Evolutionary conservation across 768 basidiomycete species (phyloP).

Genomic region (Leucocoprinus birnbaumii): DNA sequence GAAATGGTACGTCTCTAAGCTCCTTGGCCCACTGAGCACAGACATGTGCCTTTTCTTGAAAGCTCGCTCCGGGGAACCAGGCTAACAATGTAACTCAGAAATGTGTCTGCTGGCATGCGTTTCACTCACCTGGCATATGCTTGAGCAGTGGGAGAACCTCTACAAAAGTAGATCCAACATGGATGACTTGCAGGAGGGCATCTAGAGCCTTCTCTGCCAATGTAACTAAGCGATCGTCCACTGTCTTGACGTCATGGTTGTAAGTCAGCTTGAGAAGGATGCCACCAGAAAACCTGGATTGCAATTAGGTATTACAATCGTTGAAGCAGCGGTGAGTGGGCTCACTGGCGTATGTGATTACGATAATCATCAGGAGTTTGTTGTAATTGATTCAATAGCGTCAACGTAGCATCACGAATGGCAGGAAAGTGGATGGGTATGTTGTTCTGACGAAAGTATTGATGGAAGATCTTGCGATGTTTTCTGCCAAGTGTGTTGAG

Average conservation of each 20-base stretch:
- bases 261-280: conserved; percentile 37
- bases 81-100: conserved; percentile 8
- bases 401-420: conserved; percentile 20
- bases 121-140: conserved; percentile 20
- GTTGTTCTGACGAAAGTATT: conserved; percentile 32
- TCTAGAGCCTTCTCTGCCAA: conserved; percentile 22
- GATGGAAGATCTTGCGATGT: conserved; percentile 31
- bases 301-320: neutral
- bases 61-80: conserved; percentile 38
- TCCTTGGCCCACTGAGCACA: conserved; percentile 19
- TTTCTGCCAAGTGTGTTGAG: conserved; percentile 14
- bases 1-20: conserved; percentile 25
- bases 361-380: conserved; percentile 25
- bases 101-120: neutral
- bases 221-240: conserved; percentile 32
- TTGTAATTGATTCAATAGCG: conserved; percentile 22
- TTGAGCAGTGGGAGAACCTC: conserved; percentile 31
- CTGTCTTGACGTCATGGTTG: conserved; percentile 33
- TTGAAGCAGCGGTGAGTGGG: neutral
- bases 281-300: conserved; percentile 25
- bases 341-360: conserved; percentile 26
- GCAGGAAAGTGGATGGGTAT: conserved; percentile 22
- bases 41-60: conserved; percentile 26
- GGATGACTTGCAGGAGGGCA: conserved; percentile 24
- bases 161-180: conserved; percentile 37